Base-by-base conservation (phyloP, 2,329 filamentous ascomycete species). In the Arachnomyces sp. region DNA sequence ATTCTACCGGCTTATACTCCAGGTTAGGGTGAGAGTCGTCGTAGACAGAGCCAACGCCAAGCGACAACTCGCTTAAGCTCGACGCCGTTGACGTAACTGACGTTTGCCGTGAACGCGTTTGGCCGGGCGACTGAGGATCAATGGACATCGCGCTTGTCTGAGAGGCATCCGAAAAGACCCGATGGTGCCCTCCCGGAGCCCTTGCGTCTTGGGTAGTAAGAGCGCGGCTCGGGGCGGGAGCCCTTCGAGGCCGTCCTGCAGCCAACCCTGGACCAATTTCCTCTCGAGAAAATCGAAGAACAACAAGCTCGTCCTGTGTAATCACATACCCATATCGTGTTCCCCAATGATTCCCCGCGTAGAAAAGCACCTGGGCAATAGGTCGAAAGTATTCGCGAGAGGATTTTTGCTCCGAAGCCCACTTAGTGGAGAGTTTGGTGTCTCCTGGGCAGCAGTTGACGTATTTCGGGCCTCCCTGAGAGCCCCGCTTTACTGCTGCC, bases 281-380 rank as follows among this genome's bases (percentile, higher is more conserved):
- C 25, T 35, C 32, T 25, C 20, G 20, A 11, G 38, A 40, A 11
- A 40, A 28, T 17, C 38, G 38, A 25, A 40, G 16, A 16, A 40
- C 38, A 8, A 30, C 18, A 20, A 34, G 31, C 34, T 40, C 38
- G 2, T 34, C 6, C 18, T 40, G 31, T 9, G 16, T 40, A n/a
- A 40, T 40, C 17, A 40, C 9, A 28, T 40, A 40, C 2, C 38
- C 38, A 18, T 40, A 40, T 40, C 38, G 12, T 29, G 31, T 40
- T 12, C n/a, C 7, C 31, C 38, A 40, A 15, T 29, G 14, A 1
- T 18, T 8, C 3, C n/a, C 20, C 7, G 18, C 34, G 32, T 40
- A 40, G n/a, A 14, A 18, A 14, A 34, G 18, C 6, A 35, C 25
- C 18, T 35, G 38, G 5, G 38, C 25, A 17, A 40, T 29, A 7